These are phyloP conservation scores for Friedmanniomyces simplex DNA, from an alignment of 495 filamentous ascomycete genomes.

Conservation along the genomic window DNA sequence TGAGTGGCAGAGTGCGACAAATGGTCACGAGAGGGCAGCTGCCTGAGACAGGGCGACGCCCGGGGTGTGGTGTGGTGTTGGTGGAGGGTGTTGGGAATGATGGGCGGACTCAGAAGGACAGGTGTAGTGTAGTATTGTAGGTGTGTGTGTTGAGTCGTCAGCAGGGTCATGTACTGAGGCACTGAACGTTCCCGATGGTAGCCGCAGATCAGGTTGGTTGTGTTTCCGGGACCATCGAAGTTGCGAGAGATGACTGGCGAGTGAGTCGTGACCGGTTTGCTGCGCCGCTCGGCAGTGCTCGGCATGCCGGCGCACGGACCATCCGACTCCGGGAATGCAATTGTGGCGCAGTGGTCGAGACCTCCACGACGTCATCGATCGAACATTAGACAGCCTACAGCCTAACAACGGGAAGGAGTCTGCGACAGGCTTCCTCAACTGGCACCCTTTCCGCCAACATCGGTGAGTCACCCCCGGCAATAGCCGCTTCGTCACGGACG, in stretches of 20 bases:
- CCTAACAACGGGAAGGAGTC: too few relatives aligned
- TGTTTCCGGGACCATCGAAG: background rate
- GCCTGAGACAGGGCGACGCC: background rate
- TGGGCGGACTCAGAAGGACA: background rate
- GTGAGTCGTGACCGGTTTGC: background rate
- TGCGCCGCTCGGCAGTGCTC: too few relatives aligned
- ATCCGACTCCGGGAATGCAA: too few relatives aligned
- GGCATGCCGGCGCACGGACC: too few relatives aligned
- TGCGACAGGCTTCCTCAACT: too few relatives aligned
- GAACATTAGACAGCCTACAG: too few relatives aligned
- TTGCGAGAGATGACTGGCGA: background rate
- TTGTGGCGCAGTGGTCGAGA: too few relatives aligned
- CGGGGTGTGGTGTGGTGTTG: background rate
- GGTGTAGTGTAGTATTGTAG: background rate
- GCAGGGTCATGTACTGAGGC: background rate
- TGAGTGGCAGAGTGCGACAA: background rate
- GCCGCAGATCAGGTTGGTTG: background rate
- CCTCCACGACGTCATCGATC: too few relatives aligned
- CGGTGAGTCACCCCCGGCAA: too few relatives aligned
- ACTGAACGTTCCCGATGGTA: background rate
- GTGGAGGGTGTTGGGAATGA: too few relatives aligned
- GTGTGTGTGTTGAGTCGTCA: background rate
- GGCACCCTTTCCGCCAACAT: too few relatives aligned
- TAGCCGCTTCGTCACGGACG: too few relatives aligned
- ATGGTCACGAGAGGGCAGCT: background rate